Percentiles rank a stretch among this genome's conserved stretches.
phyloP scores from a whole-genome alignment of 2,329 filamentous ascomycete species.

The Apiospora phragmitis region DNA sequence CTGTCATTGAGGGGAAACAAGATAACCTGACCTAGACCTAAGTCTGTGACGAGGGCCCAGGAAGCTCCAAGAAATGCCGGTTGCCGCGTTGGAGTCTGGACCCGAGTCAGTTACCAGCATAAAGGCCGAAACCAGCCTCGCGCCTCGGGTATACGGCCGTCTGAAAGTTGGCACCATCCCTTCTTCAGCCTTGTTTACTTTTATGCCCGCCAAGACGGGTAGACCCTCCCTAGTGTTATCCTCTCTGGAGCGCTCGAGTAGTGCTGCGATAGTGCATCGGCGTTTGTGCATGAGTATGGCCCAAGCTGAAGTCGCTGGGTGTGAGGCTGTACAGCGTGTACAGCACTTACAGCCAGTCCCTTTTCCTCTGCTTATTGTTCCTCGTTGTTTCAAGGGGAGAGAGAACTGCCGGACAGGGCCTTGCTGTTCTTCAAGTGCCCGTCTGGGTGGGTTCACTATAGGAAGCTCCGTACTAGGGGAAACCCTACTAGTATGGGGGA shows the following conservation, averaged over 20 bases:
- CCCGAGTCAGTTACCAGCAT: not conserved
- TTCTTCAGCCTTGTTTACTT: not conserved
- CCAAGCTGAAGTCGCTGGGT: not conserved
- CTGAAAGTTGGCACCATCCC: not conserved
- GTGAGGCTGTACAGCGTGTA: not conserved
- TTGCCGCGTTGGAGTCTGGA: not conserved
- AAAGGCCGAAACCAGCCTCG: not conserved
- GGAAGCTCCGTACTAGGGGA: slow-evolving; percentile 1
- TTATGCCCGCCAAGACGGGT: not conserved
- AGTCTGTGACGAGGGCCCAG: not conserved
- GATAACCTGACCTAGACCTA: not conserved
- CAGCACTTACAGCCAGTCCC: not conserved
- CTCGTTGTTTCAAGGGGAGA: not conserved
- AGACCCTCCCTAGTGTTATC: not conserved
- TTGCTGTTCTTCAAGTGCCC: not conserved
- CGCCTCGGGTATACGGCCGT: not conserved
- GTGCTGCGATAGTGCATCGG: not conserved
- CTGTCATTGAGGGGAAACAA: not conserved
- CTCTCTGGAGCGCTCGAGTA: not conserved
- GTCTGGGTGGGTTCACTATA: not conserved
- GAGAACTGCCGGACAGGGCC: not conserved
- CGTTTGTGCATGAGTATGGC: not conserved
- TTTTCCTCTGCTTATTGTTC: not conserved
- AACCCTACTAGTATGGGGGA: not conserved
- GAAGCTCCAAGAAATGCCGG: not conserved